Evolutionary conservation across 495 filamentous ascomycete genomes (phyloP).

Genomic region (Neurospora sp.): DNA sequence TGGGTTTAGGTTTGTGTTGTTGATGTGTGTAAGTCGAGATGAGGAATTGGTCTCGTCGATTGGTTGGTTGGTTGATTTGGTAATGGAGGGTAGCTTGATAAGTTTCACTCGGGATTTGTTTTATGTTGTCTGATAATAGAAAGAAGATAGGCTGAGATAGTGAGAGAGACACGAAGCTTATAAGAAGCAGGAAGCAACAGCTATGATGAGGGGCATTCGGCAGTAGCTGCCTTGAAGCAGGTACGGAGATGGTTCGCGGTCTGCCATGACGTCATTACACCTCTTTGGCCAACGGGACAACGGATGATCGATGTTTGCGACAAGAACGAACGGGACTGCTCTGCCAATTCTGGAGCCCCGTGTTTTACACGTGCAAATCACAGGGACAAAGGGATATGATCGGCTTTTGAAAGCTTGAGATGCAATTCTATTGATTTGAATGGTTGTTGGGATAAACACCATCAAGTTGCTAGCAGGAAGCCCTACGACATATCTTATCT

Average conservation of each 20-base stretch:
- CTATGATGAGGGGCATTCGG: neutral
- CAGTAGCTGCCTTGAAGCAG: neutral
- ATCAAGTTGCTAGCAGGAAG: neutral
- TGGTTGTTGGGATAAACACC: neutral
- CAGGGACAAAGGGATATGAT: neutral
- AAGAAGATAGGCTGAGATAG: neutral
- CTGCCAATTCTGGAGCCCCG: neutral
- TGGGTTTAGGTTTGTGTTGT: neutral
- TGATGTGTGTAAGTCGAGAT: neutral
- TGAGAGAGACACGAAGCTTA: neutral
- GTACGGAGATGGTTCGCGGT: neutral
- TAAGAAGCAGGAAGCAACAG: neutral
- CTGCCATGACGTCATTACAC: neutral
- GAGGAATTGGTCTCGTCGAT: neutral
- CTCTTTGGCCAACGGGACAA: neutral
- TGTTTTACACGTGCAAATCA: neutral
- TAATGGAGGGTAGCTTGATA: constrained; percentile 2
- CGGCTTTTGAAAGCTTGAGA: neutral
- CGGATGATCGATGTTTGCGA: neutral
- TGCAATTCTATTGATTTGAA: neutral
- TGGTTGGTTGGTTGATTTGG: neutral
- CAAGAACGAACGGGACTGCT: neutral
- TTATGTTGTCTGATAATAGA: neutral
- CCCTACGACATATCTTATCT: neutral
- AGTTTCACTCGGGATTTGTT: neutral